Evolutionary conservation across 805 yeast species (phyloP).

Genomic region (Pichia manshurica): DNA sequence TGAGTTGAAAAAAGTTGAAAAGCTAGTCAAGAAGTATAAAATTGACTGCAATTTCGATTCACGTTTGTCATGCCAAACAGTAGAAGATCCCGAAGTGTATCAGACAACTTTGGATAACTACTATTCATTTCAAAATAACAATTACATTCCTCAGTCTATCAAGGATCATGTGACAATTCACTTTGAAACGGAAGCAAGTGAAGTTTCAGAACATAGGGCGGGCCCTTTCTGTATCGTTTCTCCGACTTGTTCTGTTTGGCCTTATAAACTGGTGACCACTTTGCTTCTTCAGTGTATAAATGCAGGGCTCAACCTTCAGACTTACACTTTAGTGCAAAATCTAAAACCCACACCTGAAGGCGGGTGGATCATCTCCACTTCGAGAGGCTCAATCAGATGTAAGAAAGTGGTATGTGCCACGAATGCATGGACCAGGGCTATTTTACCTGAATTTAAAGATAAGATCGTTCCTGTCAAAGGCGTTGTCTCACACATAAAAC

Average conservation of each 20-base stretch:
- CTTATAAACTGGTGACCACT: conserved; percentile 36
- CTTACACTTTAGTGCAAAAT: conserved; percentile 33
- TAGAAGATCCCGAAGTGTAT: conserved; percentile 18
- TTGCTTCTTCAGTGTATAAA: conserved; percentile 30
- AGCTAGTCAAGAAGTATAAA: conserved; percentile 28
- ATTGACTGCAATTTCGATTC: conserved; percentile 37
- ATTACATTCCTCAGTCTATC: conserved; percentile 23
- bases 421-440: conserved; percentile 27
- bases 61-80: conserved; percentile 33
- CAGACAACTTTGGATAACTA: conserved; percentile 19
- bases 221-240: conserved; percentile 30
- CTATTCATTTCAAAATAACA: conserved; percentile 24
- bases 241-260: conserved; percentile 42
- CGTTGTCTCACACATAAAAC: conserved; percentile 27
- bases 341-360: conserved; percentile 21
- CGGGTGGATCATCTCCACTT: conserved; percentile 27
- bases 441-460: conserved; percentile 21
- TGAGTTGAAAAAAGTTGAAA: conserved; percentile 27
- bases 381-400: conserved; percentile 20
- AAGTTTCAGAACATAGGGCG: conserved; percentile 24
- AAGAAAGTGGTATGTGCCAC: conserved; percentile 33
- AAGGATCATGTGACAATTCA: conserved; percentile 29
- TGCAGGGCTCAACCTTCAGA: conserved; percentile 35
- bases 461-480: conserved; percentile 34
- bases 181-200: conserved; percentile 28